Conservation (phyloP, 768 basidiomycete genomes). For the Daedaleopsis sinensis region DNA sequence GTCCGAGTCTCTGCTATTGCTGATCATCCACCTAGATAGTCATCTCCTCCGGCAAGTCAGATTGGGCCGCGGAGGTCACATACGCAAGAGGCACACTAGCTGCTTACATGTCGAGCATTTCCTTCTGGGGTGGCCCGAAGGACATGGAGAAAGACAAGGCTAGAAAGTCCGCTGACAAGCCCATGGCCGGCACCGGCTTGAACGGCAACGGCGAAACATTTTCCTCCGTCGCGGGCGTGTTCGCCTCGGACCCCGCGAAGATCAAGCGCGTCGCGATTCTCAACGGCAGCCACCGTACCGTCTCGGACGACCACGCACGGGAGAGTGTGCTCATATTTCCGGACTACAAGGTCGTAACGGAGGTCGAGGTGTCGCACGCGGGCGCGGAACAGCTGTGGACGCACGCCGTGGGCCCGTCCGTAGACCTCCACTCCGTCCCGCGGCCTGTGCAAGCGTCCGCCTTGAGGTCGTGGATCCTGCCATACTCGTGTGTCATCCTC, state of each 20-base stretch:
- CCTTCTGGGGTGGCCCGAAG: conserved; percentile 4
- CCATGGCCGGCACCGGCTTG: neutral
- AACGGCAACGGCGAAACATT: too few species aligned
- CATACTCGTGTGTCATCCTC: conserved; percentile 88
- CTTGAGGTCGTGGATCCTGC: conserved; percentile 77
- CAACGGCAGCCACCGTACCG: conserved; percentile 80
- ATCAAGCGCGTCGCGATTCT: conserved; percentile 61
- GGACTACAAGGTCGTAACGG: conserved; percentile 84
- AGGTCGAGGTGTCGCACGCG: conserved; percentile 61
- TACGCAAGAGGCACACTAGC: conserved; percentile 74
- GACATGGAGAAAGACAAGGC: conserved; percentile 12
- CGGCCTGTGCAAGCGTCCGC: conserved; percentile 41
- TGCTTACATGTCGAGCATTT: conserved; percentile 43
- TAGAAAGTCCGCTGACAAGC: too few species aligned
- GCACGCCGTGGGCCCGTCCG: conserved; percentile 58
- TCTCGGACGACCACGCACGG: conserved; percentile 62
- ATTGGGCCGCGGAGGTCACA: conserved; percentile 86
- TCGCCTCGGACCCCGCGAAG: conserved; percentile 50
- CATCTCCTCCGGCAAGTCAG: conserved; percentile 86
- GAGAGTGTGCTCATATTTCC: conserved; percentile 91
- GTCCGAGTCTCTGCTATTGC: neutral
- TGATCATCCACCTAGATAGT: conserved; percentile 60
- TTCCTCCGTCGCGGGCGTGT: conserved; percentile 53
- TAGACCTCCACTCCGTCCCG: conserved; percentile 50
- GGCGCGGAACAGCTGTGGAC: conserved; percentile 77